Base-by-base conservation (phyloP, 371 early-diverging fungal species). In the Mortierella sp. region DNA sequence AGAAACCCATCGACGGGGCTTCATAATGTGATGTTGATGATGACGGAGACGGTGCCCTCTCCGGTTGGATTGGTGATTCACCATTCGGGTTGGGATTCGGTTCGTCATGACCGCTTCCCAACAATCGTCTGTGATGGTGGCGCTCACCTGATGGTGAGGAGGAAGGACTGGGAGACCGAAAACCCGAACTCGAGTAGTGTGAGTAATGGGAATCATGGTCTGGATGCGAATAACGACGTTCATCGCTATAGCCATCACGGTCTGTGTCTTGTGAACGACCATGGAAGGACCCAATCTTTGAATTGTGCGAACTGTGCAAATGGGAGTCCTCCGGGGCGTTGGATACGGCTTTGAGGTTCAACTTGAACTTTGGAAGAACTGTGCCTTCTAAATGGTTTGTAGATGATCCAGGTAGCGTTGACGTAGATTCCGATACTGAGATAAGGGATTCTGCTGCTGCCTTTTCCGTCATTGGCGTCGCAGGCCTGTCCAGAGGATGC, bases 21-120 rank as follows among this genome's bases (percentile, higher is more conserved):
- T 57, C 54, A 52, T 57, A 49, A 21, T 39, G 14, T 7, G 34
- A 34, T 34, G 34, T 7, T 7, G 34, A 34, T 34, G 34, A 34
- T 7, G 34, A 34, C 1, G 74, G 54, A 1, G 68, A 57, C 3
- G 53, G 27, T 34, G 56, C 3, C 16, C 58, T 46, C 5, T 26
- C n/a, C 7, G 49, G 60, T 12, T 58, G 65, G 4, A 53, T 39
- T 0, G 73, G 73, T 18, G 73, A 73, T 30, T 73, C 73, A 39
- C 73, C 73, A 23, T 73, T 73, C 1, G 73, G 73, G 53, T 73
- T 72, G 0, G 60, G 72, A 18, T 72, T 72, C 0, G 59, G 59
- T 12, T 49, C 60, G 21, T 67, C 63, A 24, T 67, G 67, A 41
- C 60, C 42, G 51, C 50, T 54, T 3, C 59, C 67, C 1, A 66